phyloP scores from a whole-genome alignment of 805 yeast species.

The Ogataea degrootiae region DNA sequence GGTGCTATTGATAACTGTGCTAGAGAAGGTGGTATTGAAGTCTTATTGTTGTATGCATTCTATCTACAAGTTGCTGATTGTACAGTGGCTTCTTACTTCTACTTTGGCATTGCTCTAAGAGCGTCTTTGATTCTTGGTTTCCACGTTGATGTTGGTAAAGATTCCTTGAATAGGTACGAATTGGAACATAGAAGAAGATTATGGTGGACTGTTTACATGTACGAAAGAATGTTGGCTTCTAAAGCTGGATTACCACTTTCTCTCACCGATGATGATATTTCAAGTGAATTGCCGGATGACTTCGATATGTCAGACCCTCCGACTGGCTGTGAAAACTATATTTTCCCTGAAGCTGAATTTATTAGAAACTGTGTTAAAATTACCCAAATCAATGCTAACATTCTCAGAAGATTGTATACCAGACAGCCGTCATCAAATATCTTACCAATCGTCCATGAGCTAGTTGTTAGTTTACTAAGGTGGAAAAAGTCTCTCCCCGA shows the following conservation, averaged over 20 bases:
- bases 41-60: constrained; percentile 67
- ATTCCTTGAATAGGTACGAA: constrained; percentile 45
- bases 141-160: constrained; percentile 80
- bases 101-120: constrained; percentile 71
- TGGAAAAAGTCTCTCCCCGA: constrained; percentile 68
- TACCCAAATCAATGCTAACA: constrained; percentile 73
- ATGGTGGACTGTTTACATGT: constrained; percentile 39
- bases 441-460: constrained; percentile 64
- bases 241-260: constrained; percentile 78
- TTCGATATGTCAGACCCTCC: constrained; percentile 64
- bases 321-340: constrained; percentile 54
- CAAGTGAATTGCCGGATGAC: constrained; percentile 71
- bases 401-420: constrained; percentile 64
- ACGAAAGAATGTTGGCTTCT: constrained; percentile 68
- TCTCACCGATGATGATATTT: constrained; percentile 76
- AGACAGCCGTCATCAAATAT: constrained; percentile 74
- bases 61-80: constrained; percentile 81
- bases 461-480: constrained; percentile 58
- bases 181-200: constrained; percentile 43
- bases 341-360: constrained; percentile 75
- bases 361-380: constrained; percentile 73
- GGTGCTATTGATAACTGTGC: constrained; percentile 78
- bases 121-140: constrained; percentile 70
- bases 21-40: constrained; percentile 77
- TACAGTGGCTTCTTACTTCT: constrained; percentile 75